These are phyloP conservation scores for Aspergillus costaricaensis DNA, from an alignment of 2,329 filamentous ascomycete species.

Conservation along the genomic window DNA sequence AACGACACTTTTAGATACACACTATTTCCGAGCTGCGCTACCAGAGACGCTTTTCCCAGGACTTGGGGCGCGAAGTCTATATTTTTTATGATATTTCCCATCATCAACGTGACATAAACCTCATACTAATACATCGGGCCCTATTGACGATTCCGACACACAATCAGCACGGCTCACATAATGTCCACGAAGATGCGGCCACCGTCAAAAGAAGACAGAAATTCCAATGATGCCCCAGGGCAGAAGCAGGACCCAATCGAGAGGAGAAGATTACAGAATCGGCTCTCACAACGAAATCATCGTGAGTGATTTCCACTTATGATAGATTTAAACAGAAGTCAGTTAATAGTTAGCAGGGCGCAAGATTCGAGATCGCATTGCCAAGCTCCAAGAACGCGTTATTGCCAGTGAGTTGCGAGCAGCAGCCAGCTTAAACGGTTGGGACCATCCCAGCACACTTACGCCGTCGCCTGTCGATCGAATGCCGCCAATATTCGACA, in stretches of 20 bases:
- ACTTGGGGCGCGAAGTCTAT: too few species aligned
- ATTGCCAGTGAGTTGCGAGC: conserved; percentile 37
- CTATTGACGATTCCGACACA: too few species aligned
- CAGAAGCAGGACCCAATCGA: conserved; percentile 35
- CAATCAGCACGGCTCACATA: not conserved
- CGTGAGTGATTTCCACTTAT: conserved; percentile 21
- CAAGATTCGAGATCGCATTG: conserved; percentile 38
- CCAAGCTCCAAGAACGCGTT: conserved; percentile 38
- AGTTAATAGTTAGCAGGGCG: conserved; percentile 24
- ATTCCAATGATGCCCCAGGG: not conserved
- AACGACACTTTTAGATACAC: not conserved
- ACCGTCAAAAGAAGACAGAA: conserved; percentile 1
- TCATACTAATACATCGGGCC: not conserved
- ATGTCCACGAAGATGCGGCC: conserved; percentile 2
- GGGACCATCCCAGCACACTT: conserved; percentile 26
- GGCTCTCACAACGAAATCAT: conserved; percentile 37
- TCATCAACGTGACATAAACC: not conserved
- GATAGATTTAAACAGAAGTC: not conserved
- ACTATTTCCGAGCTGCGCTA: too few species aligned
- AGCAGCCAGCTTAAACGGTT: conserved; percentile 31
- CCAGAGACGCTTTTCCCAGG: too few species aligned
- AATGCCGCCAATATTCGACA: conserved; percentile 9
- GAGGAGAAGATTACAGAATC: conserved; percentile 34
- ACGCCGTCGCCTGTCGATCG: conserved; percentile 10
- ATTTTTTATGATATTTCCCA: not conserved